Percentiles rank a stretch among this genome's conserved stretches.
phyloP scores from a whole-genome alignment of 176 grass and related monocot species.

The Juncus effusus region DNA sequence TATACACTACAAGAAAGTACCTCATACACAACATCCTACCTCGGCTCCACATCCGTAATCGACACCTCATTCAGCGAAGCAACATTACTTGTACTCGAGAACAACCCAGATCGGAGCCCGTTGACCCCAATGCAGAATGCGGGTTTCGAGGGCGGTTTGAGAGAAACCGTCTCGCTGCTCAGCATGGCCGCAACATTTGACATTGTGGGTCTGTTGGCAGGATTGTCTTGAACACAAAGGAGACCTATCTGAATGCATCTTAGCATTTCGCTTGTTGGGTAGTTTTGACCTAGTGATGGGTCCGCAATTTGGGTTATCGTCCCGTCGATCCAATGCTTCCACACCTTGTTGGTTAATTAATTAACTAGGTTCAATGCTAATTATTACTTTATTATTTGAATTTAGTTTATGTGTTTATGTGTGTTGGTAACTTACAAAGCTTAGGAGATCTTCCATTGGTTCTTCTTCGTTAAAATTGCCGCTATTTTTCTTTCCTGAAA shows the following conservation, averaged over 20 bases:
- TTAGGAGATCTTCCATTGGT: slow-evolving; percentile 39
- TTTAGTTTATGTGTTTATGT: no score
- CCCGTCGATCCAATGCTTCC: slow-evolving; percentile 36
- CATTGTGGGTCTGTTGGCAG: slow-evolving; percentile 63
- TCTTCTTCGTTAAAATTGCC: slow-evolving; percentile 29
- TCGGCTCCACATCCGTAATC: slow-evolving; percentile 32
- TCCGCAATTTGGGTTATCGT: slow-evolving; percentile 24
- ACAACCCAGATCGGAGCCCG: background rate
- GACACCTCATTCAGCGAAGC: slow-evolving; percentile 36
- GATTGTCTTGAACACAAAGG: slow-evolving; percentile 61
- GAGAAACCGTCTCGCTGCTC: slow-evolving; percentile 36
- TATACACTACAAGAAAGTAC: no score
- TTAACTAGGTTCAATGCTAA: slow-evolving; percentile 43
- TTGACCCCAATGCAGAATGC: slow-evolving; percentile 28
- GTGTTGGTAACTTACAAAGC: slow-evolving; percentile 34
- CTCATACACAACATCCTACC: slow-evolving; percentile 6
- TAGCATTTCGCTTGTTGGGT: slow-evolving; percentile 31
- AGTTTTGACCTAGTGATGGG: slow-evolving; percentile 20
- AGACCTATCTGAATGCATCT: slow-evolving; percentile 61
- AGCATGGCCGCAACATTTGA: slow-evolving; percentile 51
- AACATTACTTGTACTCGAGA: background rate
- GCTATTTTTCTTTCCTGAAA: slow-evolving; percentile 65
- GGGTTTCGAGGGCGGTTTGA: slow-evolving; percentile 14
- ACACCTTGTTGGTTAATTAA: slow-evolving; percentile 40
- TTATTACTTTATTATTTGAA: background rate